phyloP scores from a whole-genome alignment of 495 filamentous ascomycete species.

The Penicillium chermesinum region DNA sequence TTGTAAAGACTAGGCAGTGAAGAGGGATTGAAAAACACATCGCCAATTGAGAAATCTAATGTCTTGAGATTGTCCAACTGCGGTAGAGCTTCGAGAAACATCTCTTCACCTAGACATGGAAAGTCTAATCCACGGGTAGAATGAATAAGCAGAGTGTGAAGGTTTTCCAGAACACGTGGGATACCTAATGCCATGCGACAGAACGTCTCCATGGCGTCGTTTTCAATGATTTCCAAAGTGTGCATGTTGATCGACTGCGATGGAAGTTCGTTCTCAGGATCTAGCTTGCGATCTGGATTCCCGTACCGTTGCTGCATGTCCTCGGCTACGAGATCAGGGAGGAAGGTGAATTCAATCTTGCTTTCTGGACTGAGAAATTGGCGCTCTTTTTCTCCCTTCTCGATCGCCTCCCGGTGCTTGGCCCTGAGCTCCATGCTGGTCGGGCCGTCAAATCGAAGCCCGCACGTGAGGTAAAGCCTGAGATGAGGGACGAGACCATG shows the following conservation, averaged over 20 bases:
- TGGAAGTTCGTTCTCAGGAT: constrained; percentile 10
- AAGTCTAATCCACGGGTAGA: constrained; percentile 19
- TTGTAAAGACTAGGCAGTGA: constrained; percentile 14
- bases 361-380: constrained; percentile 7
- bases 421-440: constrained; percentile 6
- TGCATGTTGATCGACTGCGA: constrained; percentile 5
- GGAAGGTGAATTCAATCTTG: constrained; percentile 10
- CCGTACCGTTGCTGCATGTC: constrained; percentile 11
- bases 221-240: constrained; percentile 22
- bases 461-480: constrained; percentile 14
- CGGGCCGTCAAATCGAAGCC: constrained; percentile 23
- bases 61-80: constrained; percentile 15
- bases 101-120: constrained; percentile 1
- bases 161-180: constrained; percentile 18
- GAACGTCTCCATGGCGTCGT: constrained; percentile 22
- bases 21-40: constrained; percentile 14
- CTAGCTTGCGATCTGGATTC: neutral
- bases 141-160: constrained; percentile 15
- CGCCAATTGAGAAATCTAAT: constrained; percentile 19
- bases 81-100: constrained; percentile 10
- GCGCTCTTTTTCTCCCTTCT: constrained; percentile 10
- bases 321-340: constrained; percentile 8
- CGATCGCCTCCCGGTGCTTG: constrained; percentile 8
- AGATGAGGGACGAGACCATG: constrained; percentile 21
- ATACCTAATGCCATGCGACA: constrained; percentile 17